phyloP scores from a whole-genome alignment of 305 asterid species.

The Andrographis paniculata region DNA sequence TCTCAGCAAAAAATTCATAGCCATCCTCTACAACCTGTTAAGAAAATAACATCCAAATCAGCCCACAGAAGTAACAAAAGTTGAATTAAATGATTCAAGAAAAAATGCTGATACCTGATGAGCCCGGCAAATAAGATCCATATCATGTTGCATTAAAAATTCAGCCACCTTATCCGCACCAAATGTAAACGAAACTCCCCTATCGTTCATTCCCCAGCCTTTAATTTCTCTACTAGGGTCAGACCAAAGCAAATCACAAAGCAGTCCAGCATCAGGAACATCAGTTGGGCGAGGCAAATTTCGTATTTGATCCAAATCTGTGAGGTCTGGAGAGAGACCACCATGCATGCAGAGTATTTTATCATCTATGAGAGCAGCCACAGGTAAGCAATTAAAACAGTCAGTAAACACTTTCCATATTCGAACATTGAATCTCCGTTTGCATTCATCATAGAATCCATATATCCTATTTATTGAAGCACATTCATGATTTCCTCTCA shows the following conservation, averaged over 20 bases:
- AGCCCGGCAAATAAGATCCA: constrained; percentile 82
- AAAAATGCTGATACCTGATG: constrained; percentile 44
- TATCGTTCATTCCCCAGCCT: constrained; percentile 84
- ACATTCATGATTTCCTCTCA: too few relatives aligned
- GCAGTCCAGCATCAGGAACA: constrained; percentile 72
- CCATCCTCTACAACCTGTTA: constrained; percentile 64
- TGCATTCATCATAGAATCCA: too few relatives aligned
- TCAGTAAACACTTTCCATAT: too few relatives aligned
- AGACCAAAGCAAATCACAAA: constrained; percentile 79
- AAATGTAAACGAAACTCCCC: constrained; percentile 72
- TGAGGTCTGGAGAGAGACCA: constrained; percentile 80
- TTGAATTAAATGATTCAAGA: neutral
- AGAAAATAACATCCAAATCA: constrained; percentile 15
- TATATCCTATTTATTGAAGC: too few relatives aligned
- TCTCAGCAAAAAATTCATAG: too few relatives aligned
- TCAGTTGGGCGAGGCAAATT: constrained; percentile 62
- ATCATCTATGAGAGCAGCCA: constrained; percentile 75
- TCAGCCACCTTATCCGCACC: constrained; percentile 77
- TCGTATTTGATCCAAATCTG: constrained; percentile 59
- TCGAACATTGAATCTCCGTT: too few relatives aligned
- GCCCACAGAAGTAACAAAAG: constrained; percentile 9
- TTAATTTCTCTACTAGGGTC: constrained; percentile 65
- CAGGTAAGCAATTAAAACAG: constrained; percentile 80
- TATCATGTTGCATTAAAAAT: constrained; percentile 59
- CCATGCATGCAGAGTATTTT: constrained; percentile 85